Conservation (phyloP, 805 yeast species). For the Pichia eremophila region DNA sequence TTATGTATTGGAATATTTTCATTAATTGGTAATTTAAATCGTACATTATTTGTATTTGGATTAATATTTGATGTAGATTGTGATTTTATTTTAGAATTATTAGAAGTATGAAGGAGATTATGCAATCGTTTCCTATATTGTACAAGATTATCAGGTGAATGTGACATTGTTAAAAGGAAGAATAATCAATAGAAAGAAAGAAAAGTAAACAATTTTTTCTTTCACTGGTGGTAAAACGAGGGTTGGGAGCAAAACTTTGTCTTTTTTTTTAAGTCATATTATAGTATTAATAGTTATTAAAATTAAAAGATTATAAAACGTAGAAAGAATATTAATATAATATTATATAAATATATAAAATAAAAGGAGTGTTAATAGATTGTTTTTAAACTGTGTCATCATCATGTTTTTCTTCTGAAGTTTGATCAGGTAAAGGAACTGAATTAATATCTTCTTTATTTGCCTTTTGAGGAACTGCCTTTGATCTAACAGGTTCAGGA, state of each 20-base stretch:
- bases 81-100: not conserved
- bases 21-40: not conserved
- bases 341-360: too few species aligned
- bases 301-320: too few species aligned
- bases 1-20: not conserved
- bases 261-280: too few species aligned
- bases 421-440: conserved; percentile 20
- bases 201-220: too few species aligned
- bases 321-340: too few species aligned
- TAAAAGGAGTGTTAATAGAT: too few species aligned
- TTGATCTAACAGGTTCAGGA: conserved; percentile 65
- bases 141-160: not conserved
- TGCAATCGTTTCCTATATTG: conserved; percentile 3
- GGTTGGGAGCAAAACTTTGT: too few species aligned
- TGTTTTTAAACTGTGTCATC: not conserved
- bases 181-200: too few species aligned
- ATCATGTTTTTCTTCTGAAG: conserved; percentile 16
- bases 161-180: too few species aligned
- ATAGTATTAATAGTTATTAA: too few species aligned
- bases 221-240: too few species aligned
- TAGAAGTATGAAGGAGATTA: not conserved
- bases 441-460: conserved; percentile 18
- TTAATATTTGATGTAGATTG: too few species aligned
- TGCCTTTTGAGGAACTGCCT: conserved; percentile 9
- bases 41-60: not conserved